These are phyloP conservation scores for Psilocybe mexicana DNA, from an alignment of 1,284 basidiomycete species.

Conservation along the genomic window DNA sequence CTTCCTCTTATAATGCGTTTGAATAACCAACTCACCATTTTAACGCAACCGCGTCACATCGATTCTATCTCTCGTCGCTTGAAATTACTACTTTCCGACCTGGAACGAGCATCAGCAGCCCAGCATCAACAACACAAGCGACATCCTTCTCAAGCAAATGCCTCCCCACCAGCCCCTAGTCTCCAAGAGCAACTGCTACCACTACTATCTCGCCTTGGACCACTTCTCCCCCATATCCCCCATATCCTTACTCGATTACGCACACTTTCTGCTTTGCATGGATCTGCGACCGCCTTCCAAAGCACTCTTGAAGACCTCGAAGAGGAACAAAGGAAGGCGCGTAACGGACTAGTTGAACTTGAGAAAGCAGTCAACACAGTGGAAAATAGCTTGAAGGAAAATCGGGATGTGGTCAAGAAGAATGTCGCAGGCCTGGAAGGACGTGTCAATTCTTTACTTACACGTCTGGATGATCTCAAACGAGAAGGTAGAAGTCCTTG, in stretches of 20 bases:
- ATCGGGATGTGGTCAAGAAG: slow-evolving; percentile 67
- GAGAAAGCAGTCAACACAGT: slow-evolving; percentile 69
- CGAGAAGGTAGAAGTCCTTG: slow-evolving; percentile 19
- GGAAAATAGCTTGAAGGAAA: slow-evolving; percentile 76
- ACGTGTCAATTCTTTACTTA: slow-evolving; percentile 57
- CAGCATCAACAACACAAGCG: slow-evolving; percentile 44
- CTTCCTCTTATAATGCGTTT: slow-evolving; percentile 81
- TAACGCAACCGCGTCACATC: slow-evolving; percentile 95
- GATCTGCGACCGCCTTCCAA: slow-evolving; percentile 80
- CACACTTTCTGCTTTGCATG: slow-evolving; percentile 82
- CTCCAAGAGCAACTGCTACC: slow-evolving; percentile 73
- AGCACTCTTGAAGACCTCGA: slow-evolving; percentile 70
- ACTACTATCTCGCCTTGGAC: slow-evolving; percentile 80
- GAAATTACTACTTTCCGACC: slow-evolving; percentile 89
- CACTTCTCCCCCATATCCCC: slow-evolving; percentile 87
- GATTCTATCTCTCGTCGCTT: slow-evolving; percentile 95
- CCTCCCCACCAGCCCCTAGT: slow-evolving; percentile 31
- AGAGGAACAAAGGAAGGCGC: slow-evolving; percentile 64
- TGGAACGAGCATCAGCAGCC: slow-evolving; percentile 79
- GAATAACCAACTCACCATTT: slow-evolving; percentile 82
- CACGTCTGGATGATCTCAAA: slow-evolving; percentile 47
- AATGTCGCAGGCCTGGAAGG: slow-evolving; percentile 74
- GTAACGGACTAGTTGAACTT: slow-evolving; percentile 68
- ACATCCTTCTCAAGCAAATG: slow-evolving; percentile 39
- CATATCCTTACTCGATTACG: slow-evolving; percentile 88